Evolutionary conservation across 2,329 filamentous ascomycete species (phyloP), one percentile per base, ranked within the genome.

Genomic region (Aspergillus ochraceus): DNA sequence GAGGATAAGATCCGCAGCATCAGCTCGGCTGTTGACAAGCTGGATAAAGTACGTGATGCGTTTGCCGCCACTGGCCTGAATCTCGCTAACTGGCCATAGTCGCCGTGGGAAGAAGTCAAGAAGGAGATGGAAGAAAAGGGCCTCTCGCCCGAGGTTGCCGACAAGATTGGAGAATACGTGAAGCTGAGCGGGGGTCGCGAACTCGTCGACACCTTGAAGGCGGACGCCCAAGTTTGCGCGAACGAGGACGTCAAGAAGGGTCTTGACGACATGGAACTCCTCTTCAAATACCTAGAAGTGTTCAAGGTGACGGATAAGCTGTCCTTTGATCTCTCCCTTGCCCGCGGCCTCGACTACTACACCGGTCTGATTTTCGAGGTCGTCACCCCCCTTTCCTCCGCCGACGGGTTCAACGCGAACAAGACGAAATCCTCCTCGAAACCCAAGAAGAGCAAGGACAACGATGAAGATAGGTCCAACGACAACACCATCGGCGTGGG

Each of bases 51-150:
- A 55, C 32, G 52, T 57, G 22, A 5, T 14, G 20, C 11, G 3
- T 14, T 9, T 11, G 6, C 20, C 17, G 19, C 22, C 17, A 3
- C 4, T 20, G 20, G 14, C 3, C 22, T 1, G 24, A 17, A 26
- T 19, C 6, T 3, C 4, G n/a, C 60, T 61, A 51, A 61, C 53
- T 11, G 11, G 30, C 20, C 26, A 30, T 52, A 56, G 54, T 50
- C 62, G 71, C 90, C 92, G 1, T 97, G 93, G 94, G 85, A 84
- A 32, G 92, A 96, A 64, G 94, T 97, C 55, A 88, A 89, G 75
- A 90, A 90, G 76, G 93, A 97, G 76, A 97, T 97, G 93, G 90
- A 94, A 66, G 90, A 96, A 65, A 97, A 97, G 80, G 92, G 92
- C 0, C 82, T 98, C 1, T 85, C 87, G 47, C 81, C 82, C 24